phyloP scores from a whole-genome alignment of 1,284 basidiomycete species.

The Bothia castanella region DNA sequence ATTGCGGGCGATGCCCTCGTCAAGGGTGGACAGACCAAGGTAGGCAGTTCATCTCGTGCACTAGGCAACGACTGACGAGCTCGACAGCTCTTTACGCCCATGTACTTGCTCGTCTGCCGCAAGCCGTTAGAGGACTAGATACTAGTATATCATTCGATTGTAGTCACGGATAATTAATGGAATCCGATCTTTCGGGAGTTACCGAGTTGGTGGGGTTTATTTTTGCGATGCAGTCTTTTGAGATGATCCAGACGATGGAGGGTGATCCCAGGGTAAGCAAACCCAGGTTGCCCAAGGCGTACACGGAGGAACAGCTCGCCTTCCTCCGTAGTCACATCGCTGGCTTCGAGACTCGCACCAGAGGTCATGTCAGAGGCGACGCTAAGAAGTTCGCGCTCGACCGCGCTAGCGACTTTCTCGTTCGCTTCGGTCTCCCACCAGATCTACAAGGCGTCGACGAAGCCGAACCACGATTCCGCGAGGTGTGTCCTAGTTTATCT shows the following conservation, averaged over 20 bases:
- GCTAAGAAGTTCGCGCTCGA: conserved; percentile 63
- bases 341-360: conserved; percentile 54
- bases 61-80: not conserved
- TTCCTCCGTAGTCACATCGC: conserved; percentile 47
- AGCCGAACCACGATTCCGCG: conserved; percentile 52
- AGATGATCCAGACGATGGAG: conserved; percentile 24
- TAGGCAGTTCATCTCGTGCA: conserved; percentile 35
- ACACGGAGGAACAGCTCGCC: conserved; percentile 46
- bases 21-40: conserved; percentile 83
- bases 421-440: conserved; percentile 49
- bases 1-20: conserved; percentile 79
- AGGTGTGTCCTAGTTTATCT: conserved; percentile 35
- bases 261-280: conserved; percentile 39
- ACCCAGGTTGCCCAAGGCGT: conserved; percentile 56
- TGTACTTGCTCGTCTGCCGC: conserved; percentile 68
- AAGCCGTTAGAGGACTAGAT: conserved; percentile 46
- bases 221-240: not conserved
- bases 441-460: conserved; percentile 51
- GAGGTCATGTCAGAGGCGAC: conserved; percentile 49
- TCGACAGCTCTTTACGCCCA: conserved; percentile 72
- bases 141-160: not conserved
- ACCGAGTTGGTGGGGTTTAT: conserved; percentile 24
- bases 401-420: conserved; percentile 53
- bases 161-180: conserved; percentile 4
- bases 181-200: conserved; percentile 32